These are phyloP conservation scores for Russula vinacea DNA, from an alignment of 768 basidiomycete species.

Conservation along the genomic window DNA sequence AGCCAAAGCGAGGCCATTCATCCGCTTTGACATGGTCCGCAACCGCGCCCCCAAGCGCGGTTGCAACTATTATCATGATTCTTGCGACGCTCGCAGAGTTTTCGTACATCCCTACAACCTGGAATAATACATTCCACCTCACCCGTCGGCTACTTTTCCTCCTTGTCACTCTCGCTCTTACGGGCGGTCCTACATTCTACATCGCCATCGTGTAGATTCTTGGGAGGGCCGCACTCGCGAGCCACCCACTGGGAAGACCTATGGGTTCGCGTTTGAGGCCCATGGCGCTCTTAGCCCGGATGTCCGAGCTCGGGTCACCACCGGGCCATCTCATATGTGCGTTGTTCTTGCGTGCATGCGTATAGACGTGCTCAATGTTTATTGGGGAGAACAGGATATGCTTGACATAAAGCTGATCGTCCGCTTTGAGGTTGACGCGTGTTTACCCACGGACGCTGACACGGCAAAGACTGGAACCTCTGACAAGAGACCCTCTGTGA, in stretches of 20 bases:
- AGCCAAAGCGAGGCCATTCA: too few relatives aligned
- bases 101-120: too few relatives aligned
- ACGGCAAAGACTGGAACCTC: not conserved
- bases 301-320: constrained; percentile 59
- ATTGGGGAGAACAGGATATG: constrained; percentile 46
- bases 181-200: too few relatives aligned
- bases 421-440: constrained; percentile 54
- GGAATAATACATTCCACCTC: too few relatives aligned
- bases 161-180: too few relatives aligned
- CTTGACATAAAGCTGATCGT: constrained; percentile 57
- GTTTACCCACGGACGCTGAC: not conserved
- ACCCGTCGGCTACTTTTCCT: too few relatives aligned
- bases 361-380: not conserved
- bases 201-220: too few relatives aligned
- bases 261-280: constrained; percentile 61
- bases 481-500: not conserved
- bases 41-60: too few relatives aligned
- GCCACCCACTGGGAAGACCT: constrained; percentile 39
- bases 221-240: constrained; percentile 46
- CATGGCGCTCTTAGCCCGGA: constrained; percentile 46
- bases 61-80: too few relatives aligned
- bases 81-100: too few relatives aligned
- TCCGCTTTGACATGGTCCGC: too few relatives aligned
- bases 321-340: constrained; percentile 60
- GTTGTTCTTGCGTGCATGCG: constrained; percentile 29